A percentile compares a stretch with the other conserved stretches of the same genome.
Evolutionary conservation across 2,329 filamentous ascomycete species (phyloP).

Genomic region (Beauveria medogensis): DNA sequence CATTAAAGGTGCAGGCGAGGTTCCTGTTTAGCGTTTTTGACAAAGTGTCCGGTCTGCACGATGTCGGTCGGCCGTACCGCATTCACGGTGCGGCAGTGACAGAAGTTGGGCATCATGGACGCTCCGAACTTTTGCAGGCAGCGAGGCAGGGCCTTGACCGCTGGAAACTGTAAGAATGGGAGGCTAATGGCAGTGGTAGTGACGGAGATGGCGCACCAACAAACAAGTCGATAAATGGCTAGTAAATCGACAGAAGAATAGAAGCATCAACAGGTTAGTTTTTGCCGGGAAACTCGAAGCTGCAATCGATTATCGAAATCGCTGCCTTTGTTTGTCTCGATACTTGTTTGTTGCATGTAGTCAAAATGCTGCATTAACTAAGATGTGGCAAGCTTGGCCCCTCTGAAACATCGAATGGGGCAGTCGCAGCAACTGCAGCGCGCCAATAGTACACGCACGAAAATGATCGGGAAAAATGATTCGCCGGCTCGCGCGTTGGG

Average conservation of each 20-base stretch:
- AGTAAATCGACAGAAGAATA: not conserved
- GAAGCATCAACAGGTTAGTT: not conserved
- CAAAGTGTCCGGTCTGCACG: not conserved
- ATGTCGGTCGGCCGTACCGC: not conserved
- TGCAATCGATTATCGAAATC: conserved; percentile 19
- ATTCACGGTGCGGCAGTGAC: not conserved
- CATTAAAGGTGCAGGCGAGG: conserved; percentile 23
- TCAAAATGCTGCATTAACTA: not conserved
- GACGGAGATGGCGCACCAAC: no score
- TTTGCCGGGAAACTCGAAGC: not conserved
- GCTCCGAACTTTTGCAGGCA: not conserved
- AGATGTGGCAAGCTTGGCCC: not conserved
- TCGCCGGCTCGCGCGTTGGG: conserved; percentile 1
- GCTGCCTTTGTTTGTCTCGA: conserved; percentile 35
- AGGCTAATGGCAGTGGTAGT: no score
- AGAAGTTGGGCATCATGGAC: not conserved
- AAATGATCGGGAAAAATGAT: conserved; percentile 11
- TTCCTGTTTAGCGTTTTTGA: conserved; percentile 20
- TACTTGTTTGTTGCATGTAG: not conserved
- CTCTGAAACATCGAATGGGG: not conserved
- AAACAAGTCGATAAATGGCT: no score
- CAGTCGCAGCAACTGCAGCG: not conserved
- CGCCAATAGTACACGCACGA: conserved; percentile 9
- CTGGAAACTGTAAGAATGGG: not conserved
- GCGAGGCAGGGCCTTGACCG: not conserved